These are phyloP conservation scores for Saccharum hybrid DNA, from an alignment of 202 grass and related monocot species.

Conservation along the genomic window DNA sequence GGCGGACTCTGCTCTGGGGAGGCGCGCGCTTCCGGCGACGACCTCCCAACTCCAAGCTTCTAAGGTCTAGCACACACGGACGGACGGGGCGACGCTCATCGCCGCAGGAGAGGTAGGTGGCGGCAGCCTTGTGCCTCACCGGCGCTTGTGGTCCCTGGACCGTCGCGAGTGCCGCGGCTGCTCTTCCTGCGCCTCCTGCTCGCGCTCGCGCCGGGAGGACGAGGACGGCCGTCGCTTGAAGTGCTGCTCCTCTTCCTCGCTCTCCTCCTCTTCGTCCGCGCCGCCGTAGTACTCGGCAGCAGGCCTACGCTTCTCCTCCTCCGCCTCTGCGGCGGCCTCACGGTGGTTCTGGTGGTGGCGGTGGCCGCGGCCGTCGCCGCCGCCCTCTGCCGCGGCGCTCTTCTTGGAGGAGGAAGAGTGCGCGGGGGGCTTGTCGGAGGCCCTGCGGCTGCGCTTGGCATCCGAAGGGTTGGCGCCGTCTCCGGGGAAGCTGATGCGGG, in stretches of 20 bases:
- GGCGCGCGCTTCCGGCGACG: constrained; percentile 13
- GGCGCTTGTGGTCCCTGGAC: constrained; percentile 67
- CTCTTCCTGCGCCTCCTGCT: constrained; percentile 52
- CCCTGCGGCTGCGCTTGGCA: constrained; percentile 64
- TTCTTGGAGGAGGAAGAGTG: constrained; percentile 56
- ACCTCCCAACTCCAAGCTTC: background rate
- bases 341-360: constrained; percentile 13
- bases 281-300: constrained; percentile 36
- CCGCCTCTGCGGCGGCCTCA: constrained; percentile 12
- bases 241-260: constrained; percentile 88
- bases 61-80: background rate
- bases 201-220: constrained; percentile 59
- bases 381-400: constrained; percentile 33
- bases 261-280: constrained; percentile 49
- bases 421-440: constrained; percentile 50
- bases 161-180: constrained; percentile 48
- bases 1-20: constrained; percentile 9
- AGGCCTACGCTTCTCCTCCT: constrained; percentile 54
- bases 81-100: constrained; percentile 6
- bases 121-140: constrained; percentile 38
- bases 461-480: constrained; percentile 39
- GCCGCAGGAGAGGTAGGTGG: background rate
- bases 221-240: constrained; percentile 82
- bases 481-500: constrained; percentile 91
- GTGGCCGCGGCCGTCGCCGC: constrained; percentile 38